These are phyloP conservation scores for Neurospora terricola DNA, from an alignment of 495 filamentous ascomycete species.

Conservation along the genomic window DNA sequence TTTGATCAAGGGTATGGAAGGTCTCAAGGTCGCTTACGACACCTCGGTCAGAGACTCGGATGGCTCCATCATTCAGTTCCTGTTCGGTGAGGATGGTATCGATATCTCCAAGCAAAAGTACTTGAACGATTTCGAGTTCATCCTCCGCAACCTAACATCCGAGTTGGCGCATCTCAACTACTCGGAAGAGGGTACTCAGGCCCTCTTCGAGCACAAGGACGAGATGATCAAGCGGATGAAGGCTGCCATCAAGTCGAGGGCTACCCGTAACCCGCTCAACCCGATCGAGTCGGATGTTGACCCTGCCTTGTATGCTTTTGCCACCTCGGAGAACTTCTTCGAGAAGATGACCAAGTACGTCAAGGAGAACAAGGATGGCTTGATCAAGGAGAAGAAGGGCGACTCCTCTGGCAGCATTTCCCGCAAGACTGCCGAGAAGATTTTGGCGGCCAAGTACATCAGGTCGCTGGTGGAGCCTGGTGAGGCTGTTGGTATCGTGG, in stretches of 20 bases:
- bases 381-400: conserved; percentile 70
- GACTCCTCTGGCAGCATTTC: conserved; percentile 25
- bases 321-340: conserved; percentile 83
- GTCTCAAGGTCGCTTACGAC: conserved; percentile 83
- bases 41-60: conserved; percentile 88
- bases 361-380: conserved; percentile 61
- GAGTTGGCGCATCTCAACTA: conserved; percentile 39
- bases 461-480: conserved; percentile 90
- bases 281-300: conserved; percentile 65
- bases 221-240: conserved; percentile 71
- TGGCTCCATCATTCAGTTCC: conserved; percentile 85
- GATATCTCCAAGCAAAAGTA: conserved; percentile 93
- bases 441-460: conserved; percentile 86
- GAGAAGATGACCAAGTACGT: conserved; percentile 52
- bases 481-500: conserved; percentile 95
- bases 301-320: conserved; percentile 67
- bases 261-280: conserved; percentile 58
- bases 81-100: conserved; percentile 93
- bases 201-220: conserved; percentile 37
- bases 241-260: conserved; percentile 56
- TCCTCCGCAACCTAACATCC: conserved; percentile 62
- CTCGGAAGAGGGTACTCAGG: conserved; percentile 23
- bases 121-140: conserved; percentile 80
- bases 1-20: conserved; percentile 98
- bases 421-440: conserved; percentile 69